Evolutionary conservation across 1,284 basidiomycete genomes (phyloP), one percentile per base, ranked within the genome.

Genomic region (Cryptococcus sp.): DNA sequence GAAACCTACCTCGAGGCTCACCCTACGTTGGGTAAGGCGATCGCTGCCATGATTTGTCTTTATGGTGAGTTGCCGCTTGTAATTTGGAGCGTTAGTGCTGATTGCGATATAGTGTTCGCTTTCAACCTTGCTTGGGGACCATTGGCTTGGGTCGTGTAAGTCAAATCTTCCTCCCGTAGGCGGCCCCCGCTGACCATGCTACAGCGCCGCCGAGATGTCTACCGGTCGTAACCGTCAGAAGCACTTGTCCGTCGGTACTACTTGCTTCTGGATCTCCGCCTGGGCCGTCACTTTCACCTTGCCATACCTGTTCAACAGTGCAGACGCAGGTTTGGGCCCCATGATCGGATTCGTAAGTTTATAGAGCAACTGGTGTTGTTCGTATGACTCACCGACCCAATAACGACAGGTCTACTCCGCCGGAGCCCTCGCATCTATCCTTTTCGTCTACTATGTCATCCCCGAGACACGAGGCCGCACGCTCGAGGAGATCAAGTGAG

Each of bases 81-180:
- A 13, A 38, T 31, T 13, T 23, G 5, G 5, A 45, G 38, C n/a
- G 13, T 35, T 23, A 23, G 45, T 13, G 35, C 35, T n/a, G n/a
- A 19, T 22, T 17, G 20, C 38, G 1, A 15, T 11, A 22, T 27
- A 53, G 61, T 77, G 44, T 79, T 79, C 65, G 75, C 73, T 20
- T 80, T 80, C 74, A 81, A 81, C 69, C 53, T 78, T 47, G 77
- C 78, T 5, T 81, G 80, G 80, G 80, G 80, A 25, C 80, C 80
- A 8, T 65, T 82, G 8, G 77, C 78, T 10, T 80, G 78, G 78
- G 65, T 67, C 44, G 65, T 71, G 47, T 64, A 31, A 53, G 62
- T 64, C 54, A n/a, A 58, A 27, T 54, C 20, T 40, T 15, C 31
- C 25, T 35, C 8, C 22, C 7, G 8, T 35, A 17, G 10, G 38